phyloP scores from a whole-genome alignment of 805 yeast species.

The Candida vartiovaarae region DNA sequence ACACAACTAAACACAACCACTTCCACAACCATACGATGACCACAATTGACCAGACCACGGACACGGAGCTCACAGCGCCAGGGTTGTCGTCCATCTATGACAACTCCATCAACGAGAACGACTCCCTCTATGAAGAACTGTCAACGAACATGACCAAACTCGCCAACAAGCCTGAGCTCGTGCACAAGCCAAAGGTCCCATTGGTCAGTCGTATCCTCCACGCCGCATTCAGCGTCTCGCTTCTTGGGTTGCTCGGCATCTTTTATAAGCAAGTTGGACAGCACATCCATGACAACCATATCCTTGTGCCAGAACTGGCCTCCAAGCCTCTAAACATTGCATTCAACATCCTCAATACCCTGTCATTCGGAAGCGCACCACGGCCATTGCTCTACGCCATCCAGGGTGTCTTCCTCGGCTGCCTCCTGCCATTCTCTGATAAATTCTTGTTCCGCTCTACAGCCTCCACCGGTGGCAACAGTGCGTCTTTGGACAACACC shows the following conservation, averaged over 20 bases:
- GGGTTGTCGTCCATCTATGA: slow-evolving; percentile 12
- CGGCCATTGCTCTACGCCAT: slow-evolving; percentile 26
- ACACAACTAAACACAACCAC: background rate
- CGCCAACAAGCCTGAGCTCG: background rate
- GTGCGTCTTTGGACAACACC: slow-evolving; percentile 6
- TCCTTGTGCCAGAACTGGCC: slow-evolving; percentile 33
- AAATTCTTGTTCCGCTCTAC: slow-evolving; percentile 11
- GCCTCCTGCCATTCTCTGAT: slow-evolving; percentile 35
- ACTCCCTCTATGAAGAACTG: slow-evolving; percentile 13
- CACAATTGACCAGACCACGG: slow-evolving; percentile 2
- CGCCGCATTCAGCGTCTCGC: slow-evolving; percentile 6
- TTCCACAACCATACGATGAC: slow-evolving; percentile 4
- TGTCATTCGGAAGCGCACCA: background rate
- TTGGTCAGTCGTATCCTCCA: slow-evolving; percentile 1
- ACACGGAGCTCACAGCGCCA: slow-evolving; percentile 8
- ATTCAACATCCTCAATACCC: slow-evolving; percentile 16
- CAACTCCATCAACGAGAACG: slow-evolving; percentile 7
- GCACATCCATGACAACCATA: slow-evolving; percentile 45
- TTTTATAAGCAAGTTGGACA: slow-evolving; percentile 45
- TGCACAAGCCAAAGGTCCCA: background rate
- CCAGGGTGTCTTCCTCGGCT: slow-evolving; percentile 56
- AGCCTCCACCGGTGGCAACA: slow-evolving; percentile 1
- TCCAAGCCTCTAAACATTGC: slow-evolving; percentile 35
- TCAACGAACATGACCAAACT: slow-evolving; percentile 10
- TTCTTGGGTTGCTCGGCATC: slow-evolving; percentile 40